Evolutionary conservation across 2,329 filamentous ascomycete species (phyloP).

Genomic region (Penicillium sp.): DNA sequence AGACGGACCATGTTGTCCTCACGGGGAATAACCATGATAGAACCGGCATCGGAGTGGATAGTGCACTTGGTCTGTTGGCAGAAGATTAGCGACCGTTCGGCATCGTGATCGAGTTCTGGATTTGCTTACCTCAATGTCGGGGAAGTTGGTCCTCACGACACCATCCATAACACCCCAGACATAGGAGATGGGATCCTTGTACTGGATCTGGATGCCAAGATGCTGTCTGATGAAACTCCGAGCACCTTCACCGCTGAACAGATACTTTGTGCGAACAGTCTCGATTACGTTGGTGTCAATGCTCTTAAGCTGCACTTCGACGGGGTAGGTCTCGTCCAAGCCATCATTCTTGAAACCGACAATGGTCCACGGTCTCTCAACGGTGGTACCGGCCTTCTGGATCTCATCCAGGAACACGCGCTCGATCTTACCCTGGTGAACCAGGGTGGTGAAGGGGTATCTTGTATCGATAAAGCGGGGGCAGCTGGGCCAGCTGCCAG

Average conservation of each 20-base stretch:
- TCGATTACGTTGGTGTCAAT: conserved; percentile 63
- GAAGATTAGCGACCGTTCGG: too few relatives aligned
- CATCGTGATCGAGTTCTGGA: too few relatives aligned
- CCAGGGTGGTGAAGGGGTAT: conserved; percentile 55
- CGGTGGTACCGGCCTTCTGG: conserved; percentile 47
- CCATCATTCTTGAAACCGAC: conserved; percentile 54
- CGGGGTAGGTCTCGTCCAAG: conserved; percentile 61
- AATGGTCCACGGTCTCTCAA: conserved; percentile 56
- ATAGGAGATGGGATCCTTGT: conserved; percentile 56
- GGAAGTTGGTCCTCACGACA: conserved; percentile 56
- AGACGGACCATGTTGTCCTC: conserved; percentile 44
- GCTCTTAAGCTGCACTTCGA: conserved; percentile 68
- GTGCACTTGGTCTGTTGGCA: conserved; percentile 59
- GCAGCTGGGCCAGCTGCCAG: conserved; percentile 73
- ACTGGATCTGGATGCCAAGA: conserved; percentile 57
- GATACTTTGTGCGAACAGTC: conserved; percentile 54
- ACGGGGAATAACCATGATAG: conserved; percentile 54
- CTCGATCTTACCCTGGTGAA: conserved; percentile 57
- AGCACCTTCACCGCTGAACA: conserved; percentile 56
- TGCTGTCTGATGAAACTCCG: conserved; percentile 53
- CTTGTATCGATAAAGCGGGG: conserved; percentile 66
- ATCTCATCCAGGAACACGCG: conserved; percentile 55
- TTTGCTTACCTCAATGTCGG: conserved; percentile 50
- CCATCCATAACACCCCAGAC: conserved; percentile 62
- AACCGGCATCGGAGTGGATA: conserved; percentile 55